Evolutionary conservation across 805 yeast genomes (phyloP), one percentile per base, ranked within the genome.

Genomic region (Yamadazyma takamatsuzukensis): DNA sequence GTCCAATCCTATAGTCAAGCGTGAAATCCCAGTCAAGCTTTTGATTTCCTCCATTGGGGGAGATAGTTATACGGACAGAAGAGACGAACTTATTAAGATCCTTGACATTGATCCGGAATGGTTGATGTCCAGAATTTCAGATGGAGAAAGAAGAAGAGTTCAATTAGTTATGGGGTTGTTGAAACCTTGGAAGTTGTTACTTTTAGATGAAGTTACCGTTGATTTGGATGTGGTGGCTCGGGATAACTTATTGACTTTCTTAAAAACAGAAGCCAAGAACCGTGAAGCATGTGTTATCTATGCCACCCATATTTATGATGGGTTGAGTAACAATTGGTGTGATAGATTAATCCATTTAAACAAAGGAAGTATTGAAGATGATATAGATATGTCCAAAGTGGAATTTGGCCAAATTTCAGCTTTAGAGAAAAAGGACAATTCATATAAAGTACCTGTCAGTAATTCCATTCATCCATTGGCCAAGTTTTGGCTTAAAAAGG

Each of bases 231-330:
- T 93, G 5, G 69, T 93, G 30, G 97, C 89, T 2, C 71, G 98
- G 46, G 76, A 79, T 21, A 70, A 86, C 34, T 62, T 93, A 30
- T 63, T 93, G 41, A 64, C 70, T 1, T 93, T 85, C 53, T 64
- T 93, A 46, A 72, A 70, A 43, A 51, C 59, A n/a, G 98, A 93
- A 54, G 86, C 96, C 4, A 65, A 63, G 30, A 52, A 62, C 0
- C 69, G 97, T 38, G 59, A 71, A 13, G 79, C 94, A 40, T 78
- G 88, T 29, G 85, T 93, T 22, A 78, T 90, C 4, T 93, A 93
- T 53, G 93, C 97, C 3, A 93, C 98, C 0, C 98, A 93, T 51
- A 93, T 93, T 29, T 93, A 93, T 56, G 98, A 93, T 50, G 98
- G 98, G 0, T 71, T 93, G 36, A 87, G 86, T 10, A 68, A 71